phyloP scores from a whole-genome alignment of 306 rosid genomes.

The Medicago lupulina region DNA sequence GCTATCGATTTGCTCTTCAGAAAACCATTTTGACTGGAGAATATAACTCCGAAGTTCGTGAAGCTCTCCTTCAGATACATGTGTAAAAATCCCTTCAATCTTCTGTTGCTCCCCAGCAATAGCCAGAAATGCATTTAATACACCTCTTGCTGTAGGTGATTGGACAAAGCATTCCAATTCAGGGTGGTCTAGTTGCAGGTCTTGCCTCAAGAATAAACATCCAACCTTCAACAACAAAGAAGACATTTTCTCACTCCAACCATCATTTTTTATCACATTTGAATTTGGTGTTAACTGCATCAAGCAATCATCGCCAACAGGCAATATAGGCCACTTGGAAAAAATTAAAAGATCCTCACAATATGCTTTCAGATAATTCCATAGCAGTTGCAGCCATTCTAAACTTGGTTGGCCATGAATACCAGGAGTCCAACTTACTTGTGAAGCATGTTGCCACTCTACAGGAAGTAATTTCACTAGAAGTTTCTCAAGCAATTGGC shows the following conservation, averaged over 20 bases:
- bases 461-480: slow-evolving; percentile 80
- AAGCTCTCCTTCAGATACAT: slow-evolving; percentile 89
- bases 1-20: slow-evolving; percentile 71
- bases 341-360: slow-evolving; percentile 83
- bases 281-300: slow-evolving; percentile 77
- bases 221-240: slow-evolving; percentile 87
- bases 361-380: slow-evolving; percentile 82
- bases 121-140: slow-evolving; percentile 76
- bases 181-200: slow-evolving; percentile 83
- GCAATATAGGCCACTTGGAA: slow-evolving; percentile 93
- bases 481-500: slow-evolving; percentile 87
- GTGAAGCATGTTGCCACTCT: slow-evolving; percentile 88
- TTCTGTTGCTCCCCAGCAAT: slow-evolving; percentile 77
- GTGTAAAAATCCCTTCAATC: slow-evolving; percentile 66
- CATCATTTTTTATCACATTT: slow-evolving; percentile 82
- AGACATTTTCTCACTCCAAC: slow-evolving; percentile 97
- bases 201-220: slow-evolving; percentile 76
- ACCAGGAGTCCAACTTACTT: slow-evolving; percentile 85
- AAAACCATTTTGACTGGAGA: slow-evolving; percentile 97
- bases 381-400: slow-evolving; percentile 88
- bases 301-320: slow-evolving; percentile 73
- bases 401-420: slow-evolving; percentile 89
- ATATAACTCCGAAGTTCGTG: slow-evolving; percentile 91
- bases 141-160: slow-evolving; percentile 75
- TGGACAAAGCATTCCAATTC: slow-evolving; percentile 79